Base-by-base conservation (phyloP, 257 asterid genomes). In the Rauvolfia tetraphylla region DNA sequence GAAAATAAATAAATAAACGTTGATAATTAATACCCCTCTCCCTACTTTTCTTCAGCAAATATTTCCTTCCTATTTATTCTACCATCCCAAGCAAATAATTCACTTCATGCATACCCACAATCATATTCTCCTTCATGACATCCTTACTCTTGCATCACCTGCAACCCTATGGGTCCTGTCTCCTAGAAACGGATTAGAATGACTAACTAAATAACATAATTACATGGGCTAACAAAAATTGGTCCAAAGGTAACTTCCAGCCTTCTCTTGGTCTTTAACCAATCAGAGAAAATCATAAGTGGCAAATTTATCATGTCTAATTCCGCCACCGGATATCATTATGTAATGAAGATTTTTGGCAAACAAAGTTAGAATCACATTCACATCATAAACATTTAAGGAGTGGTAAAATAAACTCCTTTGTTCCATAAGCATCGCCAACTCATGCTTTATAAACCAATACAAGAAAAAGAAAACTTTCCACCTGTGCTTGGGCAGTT, bases 401-500 rank as follows among this genome's bases (percentile, higher is more conserved):
- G 5, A 66, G 48, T 36, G 49, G 18, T 22, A 36, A 66, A 36
- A n/a, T 13, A 15, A 25, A 36, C 71, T 34, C 71, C 71, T 20
- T 66, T 66, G 36, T 36, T 66, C 69, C 69, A 36, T 36, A 7
- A 66, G 41, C 9, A 34, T 66, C 57, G 17, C 23, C 57, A 51
- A 51, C 57, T 51, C 0, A 15, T 51, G 57, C 22, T 66, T 66
- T 20, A 66, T 1, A 66, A 66, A 66, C 31, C 15, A 67, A 42
- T 6, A 12, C 33, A 62, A 20, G 17, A 41, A 2, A 41, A 17
- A 15, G 6, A 63, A 13, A n/a, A 76, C 77, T 59, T 46, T 81
- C 73, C 70, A 93, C 99, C 84, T 95, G 99, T 78, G 96, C 99
- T 91, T 95, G 98, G 81, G 99, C 99, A 51, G 98, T 93, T 89